Evolutionary conservation across 768 basidiomycete genomes (phyloP).

Genomic region (Daedaleopsis nitida): DNA sequence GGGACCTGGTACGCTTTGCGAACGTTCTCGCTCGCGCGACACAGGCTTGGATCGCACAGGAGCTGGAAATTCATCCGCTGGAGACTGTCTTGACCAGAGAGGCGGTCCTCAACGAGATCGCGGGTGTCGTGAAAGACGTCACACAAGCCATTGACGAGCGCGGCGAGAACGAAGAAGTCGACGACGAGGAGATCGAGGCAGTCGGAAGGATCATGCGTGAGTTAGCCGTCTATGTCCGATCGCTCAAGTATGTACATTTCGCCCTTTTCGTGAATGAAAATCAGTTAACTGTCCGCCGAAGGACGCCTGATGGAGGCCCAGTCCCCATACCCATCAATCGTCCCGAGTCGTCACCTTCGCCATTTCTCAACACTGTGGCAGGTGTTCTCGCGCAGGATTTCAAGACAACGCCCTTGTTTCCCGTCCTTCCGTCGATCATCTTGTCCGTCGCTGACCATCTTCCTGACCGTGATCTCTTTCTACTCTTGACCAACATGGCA

Average conservation of each 20-base stretch:
- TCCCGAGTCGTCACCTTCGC: slow-evolving; percentile 56
- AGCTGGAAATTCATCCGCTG: slow-evolving; percentile 31
- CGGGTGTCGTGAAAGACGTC: slow-evolving; percentile 70
- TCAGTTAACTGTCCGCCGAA: slow-evolving; percentile 22
- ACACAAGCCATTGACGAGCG: slow-evolving; percentile 69
- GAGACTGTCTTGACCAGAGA: slow-evolving; percentile 19
- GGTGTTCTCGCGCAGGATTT: slow-evolving; percentile 67
- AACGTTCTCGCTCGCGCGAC: slow-evolving; percentile 55
- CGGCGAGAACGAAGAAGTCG: slow-evolving; percentile 57
- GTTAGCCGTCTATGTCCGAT: slow-evolving; percentile 57
- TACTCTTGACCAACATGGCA: slow-evolving; percentile 61
- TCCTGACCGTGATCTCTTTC: slow-evolving; percentile 65
- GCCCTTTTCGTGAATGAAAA: background rate
- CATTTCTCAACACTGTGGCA: slow-evolving; percentile 62
- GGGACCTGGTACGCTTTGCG: slow-evolving; percentile 66
- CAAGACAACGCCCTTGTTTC: slow-evolving; percentile 51
- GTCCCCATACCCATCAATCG: slow-evolving; percentile 55
- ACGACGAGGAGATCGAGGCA: slow-evolving; percentile 68
- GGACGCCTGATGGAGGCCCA: slow-evolving; percentile 47
- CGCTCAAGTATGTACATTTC: slow-evolving; percentile 54
- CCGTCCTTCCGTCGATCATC: slow-evolving; percentile 63
- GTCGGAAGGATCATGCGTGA: slow-evolving; percentile 63
- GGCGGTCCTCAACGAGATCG: slow-evolving; percentile 64
- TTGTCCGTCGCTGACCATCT: slow-evolving; percentile 70
- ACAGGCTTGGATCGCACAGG: slow-evolving; percentile 55